Percentiles rank a stretch among this genome's conserved stretches.
Evolutionary conservation across 2,329 filamentous ascomycete species (phyloP).

Genomic region (Phyllosticta citrichinensis): DNA sequence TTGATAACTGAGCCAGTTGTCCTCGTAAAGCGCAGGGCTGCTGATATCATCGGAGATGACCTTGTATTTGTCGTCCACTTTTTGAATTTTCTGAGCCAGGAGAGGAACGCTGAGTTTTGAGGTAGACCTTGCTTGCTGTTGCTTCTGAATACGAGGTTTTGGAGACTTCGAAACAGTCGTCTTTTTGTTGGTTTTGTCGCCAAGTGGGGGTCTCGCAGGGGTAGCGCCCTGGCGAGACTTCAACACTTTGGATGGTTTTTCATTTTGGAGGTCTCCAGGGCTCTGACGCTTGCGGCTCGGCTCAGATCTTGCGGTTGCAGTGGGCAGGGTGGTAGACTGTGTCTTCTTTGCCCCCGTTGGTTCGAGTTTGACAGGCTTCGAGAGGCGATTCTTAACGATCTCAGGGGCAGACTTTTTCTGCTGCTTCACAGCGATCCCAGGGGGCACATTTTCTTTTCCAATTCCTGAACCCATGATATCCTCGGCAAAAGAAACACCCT

Average conservation of each 20-base stretch:
- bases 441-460: constrained; percentile 55
- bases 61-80: constrained; percentile 35
- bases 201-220: constrained; percentile 16
- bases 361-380: neutral
- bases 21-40: constrained; percentile 51
- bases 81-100: constrained; percentile 21
- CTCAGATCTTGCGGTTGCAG: neutral
- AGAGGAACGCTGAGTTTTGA: constrained; percentile 25
- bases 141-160: constrained; percentile 19
- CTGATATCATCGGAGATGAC: constrained; percentile 44
- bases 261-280: constrained; percentile 22
- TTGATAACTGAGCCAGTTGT: constrained; percentile 53
- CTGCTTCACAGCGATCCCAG: constrained; percentile 27
- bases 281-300: constrained; percentile 24
- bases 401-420: neutral
- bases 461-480: constrained; percentile 45
- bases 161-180: constrained; percentile 17
- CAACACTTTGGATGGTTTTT: constrained; percentile 25
- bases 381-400: neutral
- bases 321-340: neutral
- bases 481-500: constrained; percentile 30
- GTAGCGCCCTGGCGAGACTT: constrained; percentile 21
- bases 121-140: constrained; percentile 17
- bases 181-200: neutral
- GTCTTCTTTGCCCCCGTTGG: neutral